A percentile compares a stretch with the other conserved stretches of the same genome.
Conservation (phyloP, 83 land plant species). For the Diphasiastrum complanatum region DNA sequence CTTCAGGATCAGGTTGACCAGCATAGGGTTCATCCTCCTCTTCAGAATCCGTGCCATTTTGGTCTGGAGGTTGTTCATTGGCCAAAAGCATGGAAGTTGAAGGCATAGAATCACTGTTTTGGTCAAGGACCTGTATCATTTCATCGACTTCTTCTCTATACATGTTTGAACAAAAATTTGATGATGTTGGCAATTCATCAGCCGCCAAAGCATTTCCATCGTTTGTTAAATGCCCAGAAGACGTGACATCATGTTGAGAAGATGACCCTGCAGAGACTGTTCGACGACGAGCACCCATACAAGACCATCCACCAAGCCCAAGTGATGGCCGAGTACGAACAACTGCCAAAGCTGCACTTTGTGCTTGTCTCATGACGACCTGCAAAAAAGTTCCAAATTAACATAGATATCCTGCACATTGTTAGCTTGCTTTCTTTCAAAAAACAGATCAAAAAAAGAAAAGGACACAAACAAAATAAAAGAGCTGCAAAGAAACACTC, state of each 20-base stretch:
- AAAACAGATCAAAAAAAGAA: neutral
- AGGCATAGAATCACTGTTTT: too few species aligned
- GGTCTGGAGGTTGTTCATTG: too few species aligned
- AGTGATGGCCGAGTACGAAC: slow-evolving; percentile 58
- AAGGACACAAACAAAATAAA: neutral
- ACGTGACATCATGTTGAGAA: too few species aligned
- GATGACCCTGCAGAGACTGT: slow-evolving; percentile 23
- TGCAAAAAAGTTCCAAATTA: too few species aligned
- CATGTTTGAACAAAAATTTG: too few species aligned
- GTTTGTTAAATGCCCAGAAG: too few species aligned
- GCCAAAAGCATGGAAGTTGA: too few species aligned
- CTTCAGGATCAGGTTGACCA: slow-evolving; percentile 29
- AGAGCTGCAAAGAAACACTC: too few species aligned
- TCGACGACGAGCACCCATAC: slow-evolving; percentile 90
- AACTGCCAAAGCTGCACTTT: slow-evolving; percentile 75
- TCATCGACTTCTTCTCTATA: too few species aligned
- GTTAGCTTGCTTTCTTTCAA: neutral
- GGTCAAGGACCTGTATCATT: too few species aligned
- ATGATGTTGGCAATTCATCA: too few species aligned
- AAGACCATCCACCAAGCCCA: slow-evolving; percentile 69
- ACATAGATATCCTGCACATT: neutral
- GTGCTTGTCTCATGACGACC: slow-evolving; percentile 87
- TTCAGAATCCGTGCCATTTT: slow-evolving; percentile 33
- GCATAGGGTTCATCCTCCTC: slow-evolving; percentile 27
- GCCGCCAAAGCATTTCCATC: too few species aligned